phyloP scores from a whole-genome alignment of 1,139 yeast species.

The Candida albicans region DNA sequence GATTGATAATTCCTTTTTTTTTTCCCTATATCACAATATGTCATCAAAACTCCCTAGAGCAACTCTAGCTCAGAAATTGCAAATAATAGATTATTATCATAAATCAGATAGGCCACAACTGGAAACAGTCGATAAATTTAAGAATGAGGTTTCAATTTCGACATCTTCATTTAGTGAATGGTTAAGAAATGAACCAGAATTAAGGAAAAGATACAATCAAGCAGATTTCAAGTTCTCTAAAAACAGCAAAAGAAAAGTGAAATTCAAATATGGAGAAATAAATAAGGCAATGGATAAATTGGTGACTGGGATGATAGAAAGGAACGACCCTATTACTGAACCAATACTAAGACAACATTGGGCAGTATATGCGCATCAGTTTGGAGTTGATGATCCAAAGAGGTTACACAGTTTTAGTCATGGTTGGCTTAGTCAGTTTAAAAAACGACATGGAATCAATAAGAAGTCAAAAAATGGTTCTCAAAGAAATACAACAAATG shows the following conservation, averaged over 20 bases:
- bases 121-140: conserved; percentile 56
- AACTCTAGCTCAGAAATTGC: conserved; percentile 57
- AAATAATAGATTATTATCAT: conserved; percentile 53
- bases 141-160: conserved; percentile 50
- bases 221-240: conserved; percentile 40
- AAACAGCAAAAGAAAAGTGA: conserved; percentile 47
- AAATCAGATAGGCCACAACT: conserved; percentile 52
- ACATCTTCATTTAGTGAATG: conserved; percentile 62
- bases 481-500: background rate
- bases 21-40: conserved; percentile 1
- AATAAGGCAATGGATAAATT: conserved; percentile 58
- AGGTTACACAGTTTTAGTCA: conserved; percentile 54
- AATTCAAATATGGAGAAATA: conserved; percentile 56
- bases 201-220: conserved; percentile 41
- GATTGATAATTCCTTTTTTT: background rate
- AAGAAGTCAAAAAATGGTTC: conserved; percentile 25
- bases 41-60: conserved; percentile 48
- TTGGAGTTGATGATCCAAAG: conserved; percentile 61
- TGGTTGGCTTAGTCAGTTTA: conserved; percentile 63
- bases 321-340: conserved; percentile 51
- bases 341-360: conserved; percentile 57
- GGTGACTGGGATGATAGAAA: conserved; percentile 45
- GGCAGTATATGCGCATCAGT: conserved; percentile 54
- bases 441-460: conserved; percentile 55
- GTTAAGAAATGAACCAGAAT: conserved; percentile 53